Evolutionary conservation across 164 flowering plant genomes (phyloP), one percentile per base, ranked within the genome.

Genomic region (Umbellularia californica): DNA sequence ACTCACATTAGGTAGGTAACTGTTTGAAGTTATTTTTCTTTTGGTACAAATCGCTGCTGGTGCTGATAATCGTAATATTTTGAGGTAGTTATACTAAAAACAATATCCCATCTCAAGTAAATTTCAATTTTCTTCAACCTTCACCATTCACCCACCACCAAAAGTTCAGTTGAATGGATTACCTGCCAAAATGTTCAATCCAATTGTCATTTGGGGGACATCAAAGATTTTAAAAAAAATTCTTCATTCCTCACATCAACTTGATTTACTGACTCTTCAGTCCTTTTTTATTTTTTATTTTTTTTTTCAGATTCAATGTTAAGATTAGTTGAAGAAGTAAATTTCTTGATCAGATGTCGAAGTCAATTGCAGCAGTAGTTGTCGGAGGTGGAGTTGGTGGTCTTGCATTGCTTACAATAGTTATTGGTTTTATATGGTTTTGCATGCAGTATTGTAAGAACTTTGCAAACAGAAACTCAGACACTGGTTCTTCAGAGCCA

Each of bases 401-500:
- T 50, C 25, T 89, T 67, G 83, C 74, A 52, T 30, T 86, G 35
- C 35, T 85, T 55, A 80, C 73, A 24, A 58, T 84, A 66, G 51
- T 81, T 23, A 77, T 82, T 63, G 81, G 77, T 6, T 51, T 83
- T 0, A n/a, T 86, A 25, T 87, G 88, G 88, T 73, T 84, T 70
- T 85, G 76, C 79, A 77, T 78, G 75, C 70, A 25, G 2, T 81
- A 73, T 3, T 73, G 78, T 72, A 89, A 79, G 72, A 84, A 74
- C 33, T 72, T 68, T 22, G 74, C 83, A 14, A 88, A 85, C 70
- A 81, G 69, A 79, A 86, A 79, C 65, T 90, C 95, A 0, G 95
- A 89, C 20, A 84, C 90, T 27, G 89, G 89, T 65, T 90, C 93
- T 71, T 90, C 95, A 52, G 93, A 89, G 74, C 95, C 92, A 65